Base-by-base conservation (phyloP, 2,329 filamentous ascomycete genomes). In the Triangularia verruculosa region DNA sequence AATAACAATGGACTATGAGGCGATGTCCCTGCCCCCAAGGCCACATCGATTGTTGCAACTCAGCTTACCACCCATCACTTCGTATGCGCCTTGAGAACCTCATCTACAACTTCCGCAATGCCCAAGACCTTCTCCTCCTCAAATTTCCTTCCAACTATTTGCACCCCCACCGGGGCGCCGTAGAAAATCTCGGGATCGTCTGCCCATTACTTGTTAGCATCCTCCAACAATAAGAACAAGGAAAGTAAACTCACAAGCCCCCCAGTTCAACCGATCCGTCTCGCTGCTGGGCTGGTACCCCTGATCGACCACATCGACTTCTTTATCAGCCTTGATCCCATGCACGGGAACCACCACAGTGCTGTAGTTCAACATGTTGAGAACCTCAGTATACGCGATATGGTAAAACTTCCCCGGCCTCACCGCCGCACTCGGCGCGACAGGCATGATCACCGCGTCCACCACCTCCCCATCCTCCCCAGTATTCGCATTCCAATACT, bases 401-500 rank as follows among this genome's bases (percentile, higher is more conserved):
- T 75, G 69, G 22, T 75, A 77, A 69, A 78, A 86, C 61, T 78
- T 77, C 9, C 76, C 75, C 0, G 78, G 81, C 43, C 80, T 75
- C 0, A 80, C 78, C 53, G 82, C 82, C 1, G 81, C 76, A 57
- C 81, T 80, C 0, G 83, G 81, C 1, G 82, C 80, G 8, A 83
- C 69, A 0, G 83, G 80, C 64, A 78, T 76, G 15, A 86, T 79
- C 1, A 86, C 70, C 0, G 80, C 83, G 68, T 89, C 87, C 0
- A 88, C 83, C 1, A 82, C 76, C 79, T 76, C 12, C 63, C 64
- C 80, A 0, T 83, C 85, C n/a, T 77, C 55, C 3, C 77, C 73
- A 0, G 74, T 76, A 0, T 84, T 87, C 13, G 77, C 80, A 65
- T 87, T 87, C 86, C 85, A 88, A 70, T 87, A 89, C 59, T 89